A percentile compares a stretch with the other conserved stretches of the same genome.
These are phyloP conservation scores for Tuctoria greenei DNA, from an alignment of 176 grass and related monocot genomes.

Conservation along the genomic window DNA sequence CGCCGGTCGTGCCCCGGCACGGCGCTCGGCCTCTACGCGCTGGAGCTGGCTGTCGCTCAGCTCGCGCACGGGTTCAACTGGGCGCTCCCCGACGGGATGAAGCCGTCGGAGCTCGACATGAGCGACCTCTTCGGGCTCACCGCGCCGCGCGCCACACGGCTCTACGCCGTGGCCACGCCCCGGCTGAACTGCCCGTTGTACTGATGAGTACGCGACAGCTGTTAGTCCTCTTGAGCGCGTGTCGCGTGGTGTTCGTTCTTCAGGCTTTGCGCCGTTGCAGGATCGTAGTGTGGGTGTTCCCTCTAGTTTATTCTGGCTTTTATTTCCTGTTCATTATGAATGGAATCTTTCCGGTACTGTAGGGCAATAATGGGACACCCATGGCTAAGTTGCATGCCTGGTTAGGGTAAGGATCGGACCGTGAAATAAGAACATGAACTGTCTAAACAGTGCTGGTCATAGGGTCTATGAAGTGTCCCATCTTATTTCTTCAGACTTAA, in stretches of 20 bases:
- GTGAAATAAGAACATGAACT: slow-evolving; percentile 11
- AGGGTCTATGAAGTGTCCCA: not conserved
- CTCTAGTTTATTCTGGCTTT: not conserved
- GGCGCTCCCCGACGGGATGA: slow-evolving; percentile 69
- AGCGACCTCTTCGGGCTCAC: slow-evolving; percentile 83
- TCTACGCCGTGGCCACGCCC: slow-evolving; percentile 62
- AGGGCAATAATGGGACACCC: slow-evolving; percentile 31
- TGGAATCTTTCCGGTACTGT: not conserved
- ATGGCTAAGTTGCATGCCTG: not conserved
- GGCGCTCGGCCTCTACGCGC: slow-evolving; percentile 59
- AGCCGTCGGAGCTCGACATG: slow-evolving; percentile 88
- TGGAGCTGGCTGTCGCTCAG: slow-evolving; percentile 70
- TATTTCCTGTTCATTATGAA: not conserved
- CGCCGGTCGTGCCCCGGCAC: slow-evolving; percentile 75
- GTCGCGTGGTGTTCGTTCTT: not conserved
- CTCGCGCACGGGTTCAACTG: slow-evolving; percentile 76
- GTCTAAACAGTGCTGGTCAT: not conserved
- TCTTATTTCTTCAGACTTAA: too few species aligned
- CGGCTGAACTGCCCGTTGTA: slow-evolving; percentile 52
- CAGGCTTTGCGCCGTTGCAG: not conserved
- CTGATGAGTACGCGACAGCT: not conserved
- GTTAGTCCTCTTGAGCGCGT: not conserved
- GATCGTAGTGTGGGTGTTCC: not conserved
- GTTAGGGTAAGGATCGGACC: not conserved
- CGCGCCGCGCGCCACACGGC: slow-evolving; percentile 64